A percentile compares a stretch with the other conserved stretches of the same genome.
These are phyloP conservation scores for Saccharomycopsis malanga DNA, from an alignment of 805 yeast species.

Conservation along the genomic window DNA sequence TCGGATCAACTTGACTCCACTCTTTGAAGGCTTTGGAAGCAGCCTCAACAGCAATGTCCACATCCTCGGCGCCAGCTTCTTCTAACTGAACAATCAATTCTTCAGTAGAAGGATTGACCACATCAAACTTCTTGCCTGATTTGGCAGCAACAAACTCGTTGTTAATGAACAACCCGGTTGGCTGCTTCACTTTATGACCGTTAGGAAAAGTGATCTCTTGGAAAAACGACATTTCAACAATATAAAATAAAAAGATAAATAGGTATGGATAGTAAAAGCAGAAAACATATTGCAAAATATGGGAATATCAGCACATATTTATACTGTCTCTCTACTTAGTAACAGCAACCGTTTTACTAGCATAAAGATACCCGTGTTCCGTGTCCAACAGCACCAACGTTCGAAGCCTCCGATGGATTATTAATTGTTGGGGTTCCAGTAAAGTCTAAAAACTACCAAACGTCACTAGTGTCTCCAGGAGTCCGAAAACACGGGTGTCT, in stretches of 20 bases:
- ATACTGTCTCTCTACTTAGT: no score
- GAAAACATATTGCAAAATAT: background rate
- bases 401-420: no score
- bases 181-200: constrained; percentile 48
- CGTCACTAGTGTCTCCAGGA: no score
- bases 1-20: constrained; percentile 45
- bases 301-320: no score
- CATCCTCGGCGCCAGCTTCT: constrained; percentile 44
- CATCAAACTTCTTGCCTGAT: constrained; percentile 49
- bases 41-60: constrained; percentile 49
- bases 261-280: background rate
- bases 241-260: background rate
- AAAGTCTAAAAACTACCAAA: no score
- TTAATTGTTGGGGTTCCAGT: no score
- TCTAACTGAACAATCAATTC: constrained; percentile 48
- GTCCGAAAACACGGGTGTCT: no score
- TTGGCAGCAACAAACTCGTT: constrained; percentile 53
- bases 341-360: no score
- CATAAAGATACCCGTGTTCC: no score
- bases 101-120: constrained; percentile 53
- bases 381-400: no score
- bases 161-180: constrained; percentile 61
- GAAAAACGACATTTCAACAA: background rate
- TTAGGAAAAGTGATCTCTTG: constrained; percentile 42
- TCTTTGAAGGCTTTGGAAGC: constrained; percentile 60